Evolutionary conservation across 1,139 yeast genomes (phyloP), one percentile per base, ranked within the genome.

Genomic region (Candida neerlandica): DNA sequence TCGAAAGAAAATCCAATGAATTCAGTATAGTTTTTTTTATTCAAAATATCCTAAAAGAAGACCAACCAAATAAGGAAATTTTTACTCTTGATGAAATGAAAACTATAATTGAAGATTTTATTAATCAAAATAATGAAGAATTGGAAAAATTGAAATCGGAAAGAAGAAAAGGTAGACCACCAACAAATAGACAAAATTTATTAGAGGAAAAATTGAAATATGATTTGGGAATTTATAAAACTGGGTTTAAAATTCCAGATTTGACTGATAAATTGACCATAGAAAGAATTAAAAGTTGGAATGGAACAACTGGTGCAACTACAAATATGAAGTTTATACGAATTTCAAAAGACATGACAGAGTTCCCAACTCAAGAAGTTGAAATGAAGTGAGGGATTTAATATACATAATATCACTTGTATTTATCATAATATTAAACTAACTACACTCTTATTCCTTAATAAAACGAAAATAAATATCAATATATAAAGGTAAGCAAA

Each of bases 161-260:
- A 49, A 81, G 96, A 73, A 80, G 96, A 62, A 84, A 91, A 14
- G 96, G 96, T n/a, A 80, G 98, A 69, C 97, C 98, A 7, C 79
- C 89, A 18, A 70, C 87, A 9, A 79, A 78, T 53, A 82, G 84
- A 62, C 96, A 89, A 61, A 84, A 82, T 56, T 60, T 79, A 33
- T 67, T 91, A 52, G 87, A 88, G 58, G 81, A 80, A 55, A 81
- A 81, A 59, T 75, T 76, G 43, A 83, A 85, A 48, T 71, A 77
- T 44, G 97, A 91, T 55, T 50, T 62, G 45, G 80, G 80, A 35
- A 81, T 86, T 48, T 90, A 80, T 62, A 72, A 70, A 14, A 77
- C 89, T 1, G 98, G 98, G 0, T 85, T 85, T 69, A 66, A 73
- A 48, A 75, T 87, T 5, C 97, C 97, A 0, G 91, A 90, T 65